Evolutionary conservation across 768 basidiomycete genomes (phyloP), one percentile per base, ranked within the genome.

Genomic region (Tephrocybe sp.): DNA sequence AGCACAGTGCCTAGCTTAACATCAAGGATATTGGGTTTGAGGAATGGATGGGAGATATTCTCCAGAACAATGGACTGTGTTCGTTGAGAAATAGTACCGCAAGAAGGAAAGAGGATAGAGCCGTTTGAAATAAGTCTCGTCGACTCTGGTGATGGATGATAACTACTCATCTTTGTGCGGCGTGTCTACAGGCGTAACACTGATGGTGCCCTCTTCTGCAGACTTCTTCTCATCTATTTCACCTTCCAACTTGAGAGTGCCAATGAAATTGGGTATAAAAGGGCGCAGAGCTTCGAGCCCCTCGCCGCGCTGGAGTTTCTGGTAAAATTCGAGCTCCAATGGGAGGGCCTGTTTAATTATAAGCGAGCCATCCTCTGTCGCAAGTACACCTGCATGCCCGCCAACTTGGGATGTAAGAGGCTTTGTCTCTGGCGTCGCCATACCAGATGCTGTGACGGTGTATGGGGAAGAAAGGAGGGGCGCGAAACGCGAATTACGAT

Each of bases 1-100:
- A 98, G 76, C 1, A 87, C 73, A 0, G 88, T 94, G 1, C 97
- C 97, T 13, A 98, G 86, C 66, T 98, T 99, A 63, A 93, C 76
- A 64, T 99, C 95, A 23, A 97, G 73, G 49, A 97, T 79, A 57
- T 89, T 92, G 5, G 94, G 94, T 62, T 83, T 86, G 29, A 68
- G 58, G 71, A 94, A 97, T 1, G 75, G 61, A 56, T 85, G 67
- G 2, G 87, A 68, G 11, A 94, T 69, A 64, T 99, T 97, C 69
- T 94, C 86, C 3, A 99, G 68, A 24, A 95, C 91, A 45, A 95
- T 70, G 50, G 81, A 84, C 73, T 94, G 83, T 73, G 37, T 53
- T 56, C 41, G 53, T 43, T 4, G 38, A 38, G 10, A 12, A 46
- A 40, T 16, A n/a, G 18, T 19, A n/a, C n/a, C n/a, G n/a, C n/a